Percentiles rank a stretch among this genome's conserved stretches.
Evolutionary conservation across 78 protist species (phyloP).

Genomic region (Dictyostelium citrinum): DNA sequence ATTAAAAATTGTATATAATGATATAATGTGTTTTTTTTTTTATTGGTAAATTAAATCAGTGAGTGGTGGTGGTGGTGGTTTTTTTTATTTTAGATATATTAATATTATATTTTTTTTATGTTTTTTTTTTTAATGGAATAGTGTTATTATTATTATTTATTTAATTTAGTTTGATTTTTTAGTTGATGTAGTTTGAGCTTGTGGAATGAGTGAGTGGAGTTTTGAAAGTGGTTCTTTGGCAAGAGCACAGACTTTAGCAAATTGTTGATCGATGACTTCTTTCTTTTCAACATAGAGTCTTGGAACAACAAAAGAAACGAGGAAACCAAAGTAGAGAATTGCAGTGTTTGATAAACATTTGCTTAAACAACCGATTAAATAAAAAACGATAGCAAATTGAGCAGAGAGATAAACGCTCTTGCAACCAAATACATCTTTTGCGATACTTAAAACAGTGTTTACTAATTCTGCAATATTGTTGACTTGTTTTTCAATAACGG

Average conservation of each 20-base stretch:
- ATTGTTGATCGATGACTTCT: constrained; percentile 53
- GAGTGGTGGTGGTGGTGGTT: too few species aligned
- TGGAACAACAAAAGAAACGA: constrained; percentile 47
- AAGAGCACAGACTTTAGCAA: neutral
- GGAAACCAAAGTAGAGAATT: constrained; percentile 31
- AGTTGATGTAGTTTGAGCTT: neutral
- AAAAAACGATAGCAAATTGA: constrained; percentile 35
- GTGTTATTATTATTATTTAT: neutral
- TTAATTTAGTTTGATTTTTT: constrained; percentile 13
- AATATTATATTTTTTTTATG: neutral
- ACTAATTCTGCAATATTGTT: neutral
- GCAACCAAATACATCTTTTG: constrained; percentile 42
- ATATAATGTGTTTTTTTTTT: neutral
- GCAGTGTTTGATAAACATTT: constrained; percentile 24
- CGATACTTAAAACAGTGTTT: constrained; percentile 7
- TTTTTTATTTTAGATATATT: too few species aligned
- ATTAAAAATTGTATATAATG: too few species aligned
- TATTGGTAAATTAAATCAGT: too few species aligned
- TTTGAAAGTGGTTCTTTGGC: constrained; percentile 27
- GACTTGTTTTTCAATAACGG: constrained; percentile 61
- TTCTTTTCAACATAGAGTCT: constrained; percentile 62
- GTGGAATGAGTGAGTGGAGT: constrained; percentile 37
- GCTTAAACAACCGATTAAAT: constrained; percentile 17
- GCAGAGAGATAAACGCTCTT: constrained; percentile 43
- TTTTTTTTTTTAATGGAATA: neutral